Base-by-base conservation (phyloP, 2,329 filamentous ascomycete genomes). In the Aureobasidium pullulans region DNA sequence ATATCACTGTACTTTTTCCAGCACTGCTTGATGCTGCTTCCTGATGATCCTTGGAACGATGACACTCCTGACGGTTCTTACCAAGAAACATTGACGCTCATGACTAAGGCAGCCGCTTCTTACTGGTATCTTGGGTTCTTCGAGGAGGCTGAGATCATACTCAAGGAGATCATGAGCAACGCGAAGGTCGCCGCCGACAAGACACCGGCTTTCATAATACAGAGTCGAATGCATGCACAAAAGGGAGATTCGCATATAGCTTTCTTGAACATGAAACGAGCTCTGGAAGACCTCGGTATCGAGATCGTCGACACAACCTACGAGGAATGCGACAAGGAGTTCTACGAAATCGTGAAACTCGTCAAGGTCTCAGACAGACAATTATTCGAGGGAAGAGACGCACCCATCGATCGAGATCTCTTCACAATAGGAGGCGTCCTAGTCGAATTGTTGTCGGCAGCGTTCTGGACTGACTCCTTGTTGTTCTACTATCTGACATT, bases 1-100 rank as follows among this genome's bases (percentile, higher is more conserved):
- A 94, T 90, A 2, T 90, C 90, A 0, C 82, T 90, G 7, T 90
- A 87, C 70, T 96, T 91, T 68, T 96, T 90, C 71, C 83, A 81
- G 46, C 83, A 85, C 58, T 91, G 90, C 50, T 80, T 96, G 47
- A 79, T 80, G 9, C 79, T 97, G n/a, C 78, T 97, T 13, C 91
- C 96, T 69, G 78, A 86, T 6, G 76, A 89, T 57, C 85, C 89
- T 0, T 97, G 93, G 93, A 78, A 83, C 43, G 49, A 61, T 6
- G 79, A 77, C 6, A 72, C 76, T 13, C 79, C 83, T 5, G 93
- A 96, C 69, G 86, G 88, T 0, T 87, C 84, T 47, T 96, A 96
- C 66, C 85, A 90, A 10, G 93, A 97, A 74, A 96, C 91, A 0
- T 79, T 95, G 62, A 85, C 87, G 62, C 78, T 96, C 2, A 86